Evolutionary conservation across 148 eudicot genomes (phyloP).

Genomic region (Persicaria maculosa): DNA sequence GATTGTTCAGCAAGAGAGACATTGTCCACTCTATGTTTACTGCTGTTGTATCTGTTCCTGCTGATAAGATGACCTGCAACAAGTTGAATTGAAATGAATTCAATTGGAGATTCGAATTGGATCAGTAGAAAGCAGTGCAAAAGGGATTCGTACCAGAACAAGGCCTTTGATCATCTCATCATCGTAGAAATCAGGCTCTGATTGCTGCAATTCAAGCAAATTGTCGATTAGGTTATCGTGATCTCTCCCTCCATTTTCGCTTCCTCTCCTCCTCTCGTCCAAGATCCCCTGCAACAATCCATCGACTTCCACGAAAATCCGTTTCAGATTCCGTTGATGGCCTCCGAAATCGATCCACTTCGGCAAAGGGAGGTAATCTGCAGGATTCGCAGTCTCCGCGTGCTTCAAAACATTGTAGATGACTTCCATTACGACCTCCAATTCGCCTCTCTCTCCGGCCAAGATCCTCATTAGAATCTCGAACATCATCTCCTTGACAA

Average conservation of each 20-base stretch:
- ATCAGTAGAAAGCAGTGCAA: not conserved
- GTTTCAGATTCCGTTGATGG: conserved; percentile 7
- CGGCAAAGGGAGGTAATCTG: conserved; percentile 19
- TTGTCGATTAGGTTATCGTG: conserved; percentile 14
- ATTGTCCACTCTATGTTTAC: conserved; percentile 21
- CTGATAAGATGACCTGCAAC: conserved; percentile 11
- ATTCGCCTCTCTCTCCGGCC: conserved; percentile 19
- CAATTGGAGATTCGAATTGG: not conserved
- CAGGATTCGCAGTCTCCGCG: conserved; percentile 17
- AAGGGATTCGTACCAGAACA: conserved; percentile 7
- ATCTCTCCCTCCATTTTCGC: not conserved
- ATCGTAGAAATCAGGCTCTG: conserved; percentile 14
- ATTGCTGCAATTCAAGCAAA: conserved; percentile 18
- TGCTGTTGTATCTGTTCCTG: conserved; percentile 17
- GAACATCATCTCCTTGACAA: conserved; percentile 18
- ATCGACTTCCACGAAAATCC: conserved; percentile 2
- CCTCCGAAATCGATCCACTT: conserved; percentile 16
- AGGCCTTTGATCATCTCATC: conserved; percentile 19
- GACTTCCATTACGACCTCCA: conserved; percentile 10
- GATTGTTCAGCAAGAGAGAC: conserved; percentile 21
- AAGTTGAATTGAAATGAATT: not conserved
- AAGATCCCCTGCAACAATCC: conserved; percentile 15
- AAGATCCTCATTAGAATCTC: conserved; percentile 21
- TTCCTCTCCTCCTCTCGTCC: conserved; percentile 13
- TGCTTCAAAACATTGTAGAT: conserved; percentile 10